phyloP scores from a whole-genome alignment of 352 stramenopile species.

The Saprolegnia diclina region DNA sequence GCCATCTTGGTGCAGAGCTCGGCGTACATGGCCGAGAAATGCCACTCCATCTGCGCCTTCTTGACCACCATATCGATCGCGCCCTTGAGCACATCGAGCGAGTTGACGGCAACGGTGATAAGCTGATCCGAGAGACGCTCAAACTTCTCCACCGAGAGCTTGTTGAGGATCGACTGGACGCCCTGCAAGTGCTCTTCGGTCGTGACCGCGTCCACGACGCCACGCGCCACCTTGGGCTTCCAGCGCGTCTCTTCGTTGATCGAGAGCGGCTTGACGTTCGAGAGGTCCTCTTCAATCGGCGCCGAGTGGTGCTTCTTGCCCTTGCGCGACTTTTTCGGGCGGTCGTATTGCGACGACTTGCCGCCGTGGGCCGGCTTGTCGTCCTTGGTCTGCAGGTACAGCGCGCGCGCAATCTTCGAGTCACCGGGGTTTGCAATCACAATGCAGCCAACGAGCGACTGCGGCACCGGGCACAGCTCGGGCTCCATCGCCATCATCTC shows the following conservation, averaged over 20 bases:
- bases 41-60: slow-evolving; percentile 94
- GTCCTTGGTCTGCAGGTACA: slow-evolving; percentile 15
- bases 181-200: slow-evolving; percentile 79
- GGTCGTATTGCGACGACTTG: not conserved
- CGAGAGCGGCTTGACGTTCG: slow-evolving; percentile 57
- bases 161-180: slow-evolving; percentile 93
- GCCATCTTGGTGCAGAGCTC: slow-evolving; percentile 90
- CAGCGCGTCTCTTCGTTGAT: slow-evolving; percentile 82
- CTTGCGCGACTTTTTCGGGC: slow-evolving; percentile 11
- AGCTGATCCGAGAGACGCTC: slow-evolving; percentile 91
- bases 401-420: not conserved
- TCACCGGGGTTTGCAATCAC: slow-evolving; percentile 35
- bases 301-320: slow-evolving; percentile 33
- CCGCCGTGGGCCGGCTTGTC: slow-evolving; percentile 1
- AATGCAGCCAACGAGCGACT: slow-evolving; percentile 41
- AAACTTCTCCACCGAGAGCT: slow-evolving; percentile 96
- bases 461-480: slow-evolving; percentile 43
- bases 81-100: slow-evolving; percentile 70
- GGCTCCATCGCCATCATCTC: slow-evolving; percentile 69
- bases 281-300: slow-evolving; percentile 47
- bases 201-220: slow-evolving; percentile 38
- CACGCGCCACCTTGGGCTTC: slow-evolving; percentile 69
- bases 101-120: slow-evolving; percentile 85
- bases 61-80: slow-evolving; percentile 92
- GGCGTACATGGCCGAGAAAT: slow-evolving; percentile 96